These are phyloP conservation scores for Aegle marmelos DNA, from an alignment of 345 rosid species.

Conservation along the genomic window DNA sequence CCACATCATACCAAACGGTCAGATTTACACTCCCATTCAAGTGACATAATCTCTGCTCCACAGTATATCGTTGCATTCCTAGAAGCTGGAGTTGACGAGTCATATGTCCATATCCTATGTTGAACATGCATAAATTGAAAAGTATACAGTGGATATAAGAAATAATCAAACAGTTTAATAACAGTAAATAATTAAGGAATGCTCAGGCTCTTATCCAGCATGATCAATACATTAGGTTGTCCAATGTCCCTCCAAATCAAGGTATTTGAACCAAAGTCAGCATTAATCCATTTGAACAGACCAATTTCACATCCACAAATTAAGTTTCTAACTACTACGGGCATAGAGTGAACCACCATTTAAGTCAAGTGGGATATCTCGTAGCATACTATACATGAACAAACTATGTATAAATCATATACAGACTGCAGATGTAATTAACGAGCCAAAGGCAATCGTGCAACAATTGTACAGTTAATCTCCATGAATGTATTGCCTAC, in stretches of 20 bases:
- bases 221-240: not conserved
- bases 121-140: conserved; percentile 2
- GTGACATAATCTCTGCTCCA: conserved; percentile 67
- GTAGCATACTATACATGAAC: not conserved
- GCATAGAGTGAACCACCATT: not conserved
- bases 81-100: conserved; percentile 59
- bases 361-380: not conserved
- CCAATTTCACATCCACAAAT: not conserved
- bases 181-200: conserved; percentile 7
- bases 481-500: not conserved
- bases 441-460: not conserved
- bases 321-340: not conserved
- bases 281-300: not conserved
- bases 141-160: not conserved
- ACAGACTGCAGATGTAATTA: not conserved
- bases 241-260: not conserved
- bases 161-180: conserved; percentile 12
- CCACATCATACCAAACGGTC: conserved; percentile 55
- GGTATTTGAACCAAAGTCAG: not conserved
- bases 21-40: conserved; percentile 83
- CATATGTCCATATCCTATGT: conserved; percentile 71
- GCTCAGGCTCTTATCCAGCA: not conserved
- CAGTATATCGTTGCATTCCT: conserved; percentile 83
- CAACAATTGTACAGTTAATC: not conserved
- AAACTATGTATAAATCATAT: not conserved